Evolutionary conservation across 2,329 filamentous ascomycete genomes (phyloP).

Genomic region (Colletotrichum sp.): DNA sequence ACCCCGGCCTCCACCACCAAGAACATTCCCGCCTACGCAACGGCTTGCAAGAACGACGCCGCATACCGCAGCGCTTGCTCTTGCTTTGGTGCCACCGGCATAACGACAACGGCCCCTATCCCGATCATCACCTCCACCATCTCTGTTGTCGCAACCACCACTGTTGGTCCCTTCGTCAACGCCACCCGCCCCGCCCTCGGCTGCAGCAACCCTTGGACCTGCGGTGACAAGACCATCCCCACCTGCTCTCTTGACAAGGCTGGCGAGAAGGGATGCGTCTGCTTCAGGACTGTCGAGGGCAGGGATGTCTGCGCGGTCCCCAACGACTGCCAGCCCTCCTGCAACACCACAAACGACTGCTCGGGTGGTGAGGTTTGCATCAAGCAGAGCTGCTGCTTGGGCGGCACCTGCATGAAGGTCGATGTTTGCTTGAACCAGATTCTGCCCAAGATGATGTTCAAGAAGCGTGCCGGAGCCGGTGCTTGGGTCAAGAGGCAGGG

Average conservation of each 20-base stretch:
- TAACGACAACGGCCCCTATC: constrained; percentile 37
- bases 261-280: constrained; percentile 1
- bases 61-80: constrained; percentile 31
- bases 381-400: constrained; percentile 14
- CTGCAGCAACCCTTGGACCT: constrained; percentile 1
- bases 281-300: constrained; percentile 11
- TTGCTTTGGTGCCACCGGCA: constrained; percentile 27
- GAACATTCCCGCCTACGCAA: constrained; percentile 48
- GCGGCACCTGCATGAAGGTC: constrained; percentile 13
- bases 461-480: background rate
- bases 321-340: background rate
- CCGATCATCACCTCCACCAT: constrained; percentile 44
- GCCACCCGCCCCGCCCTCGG: background rate
- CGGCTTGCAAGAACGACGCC: constrained; percentile 22
- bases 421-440: constrained; percentile 5
- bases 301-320: constrained; percentile 6
- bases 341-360: constrained; percentile 6
- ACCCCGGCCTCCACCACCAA: constrained; percentile 59
- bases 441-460: constrained; percentile 9
- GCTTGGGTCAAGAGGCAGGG: constrained; percentile 3
- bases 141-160: constrained; percentile 30
- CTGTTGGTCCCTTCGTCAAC: constrained; percentile 1
- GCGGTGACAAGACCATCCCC: constrained; percentile 1
- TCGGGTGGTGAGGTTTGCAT: constrained; percentile 6
- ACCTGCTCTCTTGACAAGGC: background rate